These are phyloP conservation scores for Geranium rotundifolium DNA, from an alignment of 345 rosid genomes.

Conservation along the genomic window DNA sequence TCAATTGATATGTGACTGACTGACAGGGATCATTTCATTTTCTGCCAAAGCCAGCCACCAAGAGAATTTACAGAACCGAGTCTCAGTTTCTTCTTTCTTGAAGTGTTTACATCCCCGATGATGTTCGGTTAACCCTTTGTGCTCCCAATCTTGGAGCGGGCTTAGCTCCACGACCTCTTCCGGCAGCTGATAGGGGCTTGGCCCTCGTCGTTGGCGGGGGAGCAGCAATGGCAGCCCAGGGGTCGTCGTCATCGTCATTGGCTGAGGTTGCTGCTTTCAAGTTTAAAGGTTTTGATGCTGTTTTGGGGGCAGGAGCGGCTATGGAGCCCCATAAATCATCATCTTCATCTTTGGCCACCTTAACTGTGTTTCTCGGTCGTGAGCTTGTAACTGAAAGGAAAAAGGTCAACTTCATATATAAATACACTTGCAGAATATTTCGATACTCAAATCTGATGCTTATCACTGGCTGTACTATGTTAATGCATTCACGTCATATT, in stretches of 20 bases:
- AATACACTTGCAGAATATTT: neutral
- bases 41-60: neutral
- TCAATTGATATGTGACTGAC: neutral
- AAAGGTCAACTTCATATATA: no score
- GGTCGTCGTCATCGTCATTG: slow-evolving; percentile 58
- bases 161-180: slow-evolving; percentile 69
- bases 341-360: slow-evolving; percentile 47
- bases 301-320: slow-evolving; percentile 75
- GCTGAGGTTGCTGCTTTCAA: slow-evolving; percentile 29
- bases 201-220: slow-evolving; percentile 77
- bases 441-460: no score
- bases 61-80: neutral
- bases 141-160: slow-evolving; percentile 74
- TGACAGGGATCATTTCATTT: no score
- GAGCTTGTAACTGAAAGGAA: slow-evolving; percentile 37
- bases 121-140: slow-evolving; percentile 81
- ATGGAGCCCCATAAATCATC: slow-evolving; percentile 96
- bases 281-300: slow-evolving; percentile 55
- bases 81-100: slow-evolving; percentile 2
- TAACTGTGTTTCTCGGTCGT: slow-evolving; percentile 44
- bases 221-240: slow-evolving; percentile 96
- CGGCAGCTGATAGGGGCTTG: slow-evolving; percentile 58
- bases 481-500: no score
- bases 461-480: no score
- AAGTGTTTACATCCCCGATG: slow-evolving; percentile 42